Percentiles rank a stretch among this genome's conserved stretches.
phyloP scores from a whole-genome alignment of 345 rosid genomes.

The Hevea brasiliensis region DNA sequence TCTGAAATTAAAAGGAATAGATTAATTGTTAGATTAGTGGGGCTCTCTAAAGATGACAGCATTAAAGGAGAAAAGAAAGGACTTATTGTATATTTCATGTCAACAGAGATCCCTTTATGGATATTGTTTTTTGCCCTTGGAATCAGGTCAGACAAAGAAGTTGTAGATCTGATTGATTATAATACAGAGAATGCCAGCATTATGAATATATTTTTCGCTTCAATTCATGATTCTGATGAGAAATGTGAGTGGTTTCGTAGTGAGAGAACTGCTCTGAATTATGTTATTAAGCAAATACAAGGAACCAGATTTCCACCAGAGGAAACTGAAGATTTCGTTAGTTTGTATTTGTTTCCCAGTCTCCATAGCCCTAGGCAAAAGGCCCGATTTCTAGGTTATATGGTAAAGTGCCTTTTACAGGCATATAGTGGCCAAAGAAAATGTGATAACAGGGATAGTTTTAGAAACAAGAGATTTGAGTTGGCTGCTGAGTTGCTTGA shows the following conservation, averaged over 20 bases:
- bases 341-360: constrained; percentile 60
- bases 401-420: constrained; percentile 77
- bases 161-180: constrained; percentile 56
- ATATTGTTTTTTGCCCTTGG: constrained; percentile 80
- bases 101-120: constrained; percentile 82
- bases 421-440: constrained; percentile 71
- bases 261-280: constrained; percentile 42
- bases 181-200: constrained; percentile 51
- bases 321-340: constrained; percentile 61
- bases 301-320: constrained; percentile 70
- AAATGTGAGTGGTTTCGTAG: constrained; percentile 51
- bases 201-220: constrained; percentile 54
- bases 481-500: constrained; percentile 84
- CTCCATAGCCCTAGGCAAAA: constrained; percentile 57
- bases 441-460: constrained; percentile 79
- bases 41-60: constrained; percentile 43
- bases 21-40: constrained; percentile 54
- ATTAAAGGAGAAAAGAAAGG: constrained; percentile 62
- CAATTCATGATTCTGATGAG: constrained; percentile 70
- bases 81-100: constrained; percentile 68
- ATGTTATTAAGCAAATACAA: constrained; percentile 39
- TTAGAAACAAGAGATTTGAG: constrained; percentile 86
- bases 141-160: constrained; percentile 71
- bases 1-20: constrained; percentile 68
- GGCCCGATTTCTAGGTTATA: constrained; percentile 87